These are phyloP conservation scores for Claviceps sp. DNA, from an alignment of 2,329 filamentous ascomycete genomes.

Conservation along the genomic window DNA sequence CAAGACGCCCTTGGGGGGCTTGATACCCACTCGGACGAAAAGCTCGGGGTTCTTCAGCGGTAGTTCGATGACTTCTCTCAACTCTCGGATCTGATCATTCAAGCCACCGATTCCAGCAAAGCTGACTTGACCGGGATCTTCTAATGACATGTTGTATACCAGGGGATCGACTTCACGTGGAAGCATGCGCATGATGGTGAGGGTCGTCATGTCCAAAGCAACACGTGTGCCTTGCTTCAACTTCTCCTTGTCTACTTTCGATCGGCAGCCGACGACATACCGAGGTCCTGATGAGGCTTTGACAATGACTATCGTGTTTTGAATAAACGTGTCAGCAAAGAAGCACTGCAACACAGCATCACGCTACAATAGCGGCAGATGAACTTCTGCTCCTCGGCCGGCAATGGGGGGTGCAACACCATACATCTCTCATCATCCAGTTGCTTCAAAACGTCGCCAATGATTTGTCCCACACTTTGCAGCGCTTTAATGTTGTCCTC, in stretches of 20 bases:
- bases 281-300: constrained; percentile 94
- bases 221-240: constrained; percentile 97
- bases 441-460: constrained; percentile 97
- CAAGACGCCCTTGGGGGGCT: constrained; percentile 93
- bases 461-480: constrained; percentile 98
- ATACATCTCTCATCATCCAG: constrained; percentile 96
- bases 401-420: constrained; percentile 17
- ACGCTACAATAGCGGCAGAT: neutral
- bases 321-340: constrained; percentile 2
- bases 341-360: neutral
- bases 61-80: constrained; percentile 94
- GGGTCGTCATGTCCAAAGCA: constrained; percentile 96
- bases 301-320: constrained; percentile 66
- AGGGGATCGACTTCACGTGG: constrained; percentile 95
- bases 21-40: constrained; percentile 93
- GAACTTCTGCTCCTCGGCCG: neutral
- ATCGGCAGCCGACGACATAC: constrained; percentile 96
- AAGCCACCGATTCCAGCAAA: constrained; percentile 95
- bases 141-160: constrained; percentile 99
- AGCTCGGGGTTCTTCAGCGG: constrained; percentile 98
- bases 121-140: constrained; percentile 94
- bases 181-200: constrained; percentile 99
- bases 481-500: constrained; percentile 99
- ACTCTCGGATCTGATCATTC: constrained; percentile 95
- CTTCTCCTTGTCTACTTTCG: constrained; percentile 94